Evolutionary conservation across 768 basidiomycete genomes (phyloP).

Genomic region (Amanita pallidorosea): DNA sequence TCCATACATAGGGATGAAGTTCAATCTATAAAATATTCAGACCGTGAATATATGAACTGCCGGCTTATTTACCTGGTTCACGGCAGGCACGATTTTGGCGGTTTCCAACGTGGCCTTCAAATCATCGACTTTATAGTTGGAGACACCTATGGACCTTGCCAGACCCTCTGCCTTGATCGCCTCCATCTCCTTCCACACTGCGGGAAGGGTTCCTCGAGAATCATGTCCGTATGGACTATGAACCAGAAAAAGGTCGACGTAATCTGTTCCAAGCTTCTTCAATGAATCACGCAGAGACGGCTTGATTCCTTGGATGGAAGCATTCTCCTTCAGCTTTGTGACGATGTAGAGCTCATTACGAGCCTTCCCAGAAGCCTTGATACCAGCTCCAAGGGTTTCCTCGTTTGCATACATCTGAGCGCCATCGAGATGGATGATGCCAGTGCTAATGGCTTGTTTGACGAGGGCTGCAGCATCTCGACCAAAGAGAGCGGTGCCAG

Average conservation of each 20-base stretch:
- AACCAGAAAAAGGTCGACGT: slow-evolving; percentile 56
- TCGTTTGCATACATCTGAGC: slow-evolving; percentile 54
- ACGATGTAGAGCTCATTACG: slow-evolving; percentile 52
- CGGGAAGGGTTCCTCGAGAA: slow-evolving; percentile 31
- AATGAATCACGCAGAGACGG: slow-evolving; percentile 42
- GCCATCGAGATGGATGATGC: slow-evolving; percentile 55
- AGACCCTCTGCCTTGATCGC: slow-evolving; percentile 35
- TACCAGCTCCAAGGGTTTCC: slow-evolving; percentile 36
- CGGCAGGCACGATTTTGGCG: slow-evolving; percentile 47
- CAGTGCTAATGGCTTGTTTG: slow-evolving; percentile 38
- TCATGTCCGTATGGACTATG: slow-evolving; percentile 31
- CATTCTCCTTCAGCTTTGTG: slow-evolving; percentile 40
- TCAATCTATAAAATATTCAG: slow-evolving; percentile 33
- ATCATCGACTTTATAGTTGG: slow-evolving; percentile 50
- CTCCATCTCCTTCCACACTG: slow-evolving; percentile 55
- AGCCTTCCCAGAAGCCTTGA: slow-evolving; percentile 37
- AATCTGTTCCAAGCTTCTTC: slow-evolving; percentile 36
- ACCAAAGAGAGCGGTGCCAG: slow-evolving; percentile 40
- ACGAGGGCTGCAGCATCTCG: slow-evolving; percentile 33
- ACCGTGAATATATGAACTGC: not conserved
- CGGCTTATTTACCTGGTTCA: slow-evolving; percentile 48
- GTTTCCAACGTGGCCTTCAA: slow-evolving; percentile 40
- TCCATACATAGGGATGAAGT: slow-evolving; percentile 65
- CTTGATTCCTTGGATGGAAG: slow-evolving; percentile 33
- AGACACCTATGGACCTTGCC: slow-evolving; percentile 55